These are phyloP conservation scores for Botrytis hyacinthi DNA, from an alignment of 2,329 filamentous ascomycete species.

Conservation along the genomic window DNA sequence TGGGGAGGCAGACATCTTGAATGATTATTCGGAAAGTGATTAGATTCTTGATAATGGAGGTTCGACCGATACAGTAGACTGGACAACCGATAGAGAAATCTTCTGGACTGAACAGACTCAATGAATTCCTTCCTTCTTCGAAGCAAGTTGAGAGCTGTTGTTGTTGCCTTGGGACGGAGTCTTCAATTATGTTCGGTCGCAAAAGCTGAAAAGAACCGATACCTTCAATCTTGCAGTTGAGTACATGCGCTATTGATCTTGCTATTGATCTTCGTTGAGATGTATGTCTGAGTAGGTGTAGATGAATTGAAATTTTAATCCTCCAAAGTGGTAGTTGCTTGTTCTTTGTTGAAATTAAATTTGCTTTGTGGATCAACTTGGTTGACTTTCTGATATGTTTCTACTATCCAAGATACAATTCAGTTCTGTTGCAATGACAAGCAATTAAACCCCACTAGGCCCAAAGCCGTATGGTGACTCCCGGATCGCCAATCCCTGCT, in stretches of 20 bases:
- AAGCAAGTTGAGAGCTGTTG: neutral
- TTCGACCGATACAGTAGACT: neutral
- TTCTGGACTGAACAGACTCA: neutral
- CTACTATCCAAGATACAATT: constrained; percentile 2
- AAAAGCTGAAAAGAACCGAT: neutral
- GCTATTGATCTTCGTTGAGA: neutral
- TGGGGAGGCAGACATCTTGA: constrained; percentile 44
- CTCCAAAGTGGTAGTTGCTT: neutral
- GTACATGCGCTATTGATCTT: neutral
- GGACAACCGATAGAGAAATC: neutral
- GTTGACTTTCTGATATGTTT: constrained; percentile 10
- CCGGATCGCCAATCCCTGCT: neutral
- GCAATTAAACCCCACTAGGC: neutral
- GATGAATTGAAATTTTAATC: neutral
- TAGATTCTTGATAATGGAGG: neutral
- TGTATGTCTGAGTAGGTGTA: neutral
- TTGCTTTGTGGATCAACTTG: constrained; percentile 17
- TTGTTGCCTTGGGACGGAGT: neutral
- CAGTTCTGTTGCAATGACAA: constrained; percentile 1
- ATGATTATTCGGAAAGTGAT: neutral
- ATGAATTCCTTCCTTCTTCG: neutral
- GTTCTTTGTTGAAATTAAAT: constrained; percentile 3
- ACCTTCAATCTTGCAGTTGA: neutral
- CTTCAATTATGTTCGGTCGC: neutral
- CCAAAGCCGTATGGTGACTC: neutral